These are phyloP conservation scores for Pugionium cornutum DNA, from an alignment of 345 rosid species.

Conservation along the genomic window DNA sequence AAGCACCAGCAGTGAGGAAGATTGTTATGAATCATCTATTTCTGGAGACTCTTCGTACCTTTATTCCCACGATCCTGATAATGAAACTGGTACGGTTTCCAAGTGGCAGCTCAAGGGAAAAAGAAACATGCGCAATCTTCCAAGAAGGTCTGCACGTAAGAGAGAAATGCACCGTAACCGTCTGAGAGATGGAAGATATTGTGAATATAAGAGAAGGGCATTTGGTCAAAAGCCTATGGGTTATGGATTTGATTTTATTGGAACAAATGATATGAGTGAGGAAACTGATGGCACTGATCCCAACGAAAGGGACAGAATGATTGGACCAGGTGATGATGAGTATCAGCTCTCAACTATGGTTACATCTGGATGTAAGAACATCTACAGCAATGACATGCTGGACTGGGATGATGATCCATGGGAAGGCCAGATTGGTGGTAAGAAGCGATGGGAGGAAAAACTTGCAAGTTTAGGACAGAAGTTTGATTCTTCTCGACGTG, in stretches of 20 bases:
- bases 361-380: constrained; percentile 47
- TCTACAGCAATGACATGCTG: constrained; percentile 38
- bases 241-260: constrained; percentile 44
- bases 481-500: constrained; percentile 40
- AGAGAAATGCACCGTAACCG: constrained; percentile 37
- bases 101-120: constrained; percentile 93
- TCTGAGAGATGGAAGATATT: constrained; percentile 44
- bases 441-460: constrained; percentile 48
- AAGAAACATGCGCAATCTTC: constrained; percentile 71
- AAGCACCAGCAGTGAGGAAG: constrained; percentile 77
- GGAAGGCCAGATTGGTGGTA: constrained; percentile 47
- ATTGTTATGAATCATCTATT: constrained; percentile 60
- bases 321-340: constrained; percentile 45
- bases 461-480: constrained; percentile 46
- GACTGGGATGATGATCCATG: constrained; percentile 64
- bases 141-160: constrained; percentile 52
- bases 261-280: constrained; percentile 44
- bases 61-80: constrained; percentile 51
- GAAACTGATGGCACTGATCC: constrained; percentile 51
- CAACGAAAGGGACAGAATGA: constrained; percentile 44
- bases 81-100: constrained; percentile 62
- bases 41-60: constrained; percentile 64
- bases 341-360: constrained; percentile 47
- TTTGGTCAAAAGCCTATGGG: constrained; percentile 48
- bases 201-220: constrained; percentile 45